Base-by-base conservation (phyloP, 352 stramenopile genomes). In the Phytophthora pseudosyringae region DNA sequence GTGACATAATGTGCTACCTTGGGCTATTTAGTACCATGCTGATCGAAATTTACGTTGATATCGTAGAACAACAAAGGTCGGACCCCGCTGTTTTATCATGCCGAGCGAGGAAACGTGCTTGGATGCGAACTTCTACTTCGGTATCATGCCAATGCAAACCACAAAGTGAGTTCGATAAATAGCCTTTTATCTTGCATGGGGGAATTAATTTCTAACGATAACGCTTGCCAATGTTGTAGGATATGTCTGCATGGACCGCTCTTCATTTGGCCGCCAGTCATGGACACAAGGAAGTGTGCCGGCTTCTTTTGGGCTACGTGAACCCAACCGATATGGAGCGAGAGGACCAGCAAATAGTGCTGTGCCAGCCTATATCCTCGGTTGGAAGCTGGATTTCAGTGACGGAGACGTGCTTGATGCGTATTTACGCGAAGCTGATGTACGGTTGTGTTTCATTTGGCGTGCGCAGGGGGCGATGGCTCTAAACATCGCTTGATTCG, bases 371-470 rank as follows among this genome's bases (percentile, higher is more conserved):
- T 36, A 79, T 58, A 3, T 70, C 67, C 13, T 79, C 67, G 10
- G 64, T 71, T 21, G 62, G 57, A 51, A 80, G 63, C 21, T 88
- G 78, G 78, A 70, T 78, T 15, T 71, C 70, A 1, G 73, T 88
- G 40, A 74, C 72, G 10, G 55, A 71, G 31, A 73, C 65, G 18
- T 67, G 66, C 12, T 63, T 88, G n/a, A 73, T 76, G 51, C 61
- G 70, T 16, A 81, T 85, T 62, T 88, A 83, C 61, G 61, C 56
- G 3, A 80, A 84, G 29, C 49, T 87, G 25, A 64, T 83, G 75
- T 86, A 65, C 18, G 46, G 29, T 40, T 31, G 21, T n/a, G 49
- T 58, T 25, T 61, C 25, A 1, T 46, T 21, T 55, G 32, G 21
- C 28, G 13, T 9, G 31, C 1, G 8, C 21, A 21, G 12, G 10